Percentiles rank a stretch among this genome's conserved stretches.
Conservation (phyloP, 768 basidiomycete species). For the Leccinum broughii region DNA sequence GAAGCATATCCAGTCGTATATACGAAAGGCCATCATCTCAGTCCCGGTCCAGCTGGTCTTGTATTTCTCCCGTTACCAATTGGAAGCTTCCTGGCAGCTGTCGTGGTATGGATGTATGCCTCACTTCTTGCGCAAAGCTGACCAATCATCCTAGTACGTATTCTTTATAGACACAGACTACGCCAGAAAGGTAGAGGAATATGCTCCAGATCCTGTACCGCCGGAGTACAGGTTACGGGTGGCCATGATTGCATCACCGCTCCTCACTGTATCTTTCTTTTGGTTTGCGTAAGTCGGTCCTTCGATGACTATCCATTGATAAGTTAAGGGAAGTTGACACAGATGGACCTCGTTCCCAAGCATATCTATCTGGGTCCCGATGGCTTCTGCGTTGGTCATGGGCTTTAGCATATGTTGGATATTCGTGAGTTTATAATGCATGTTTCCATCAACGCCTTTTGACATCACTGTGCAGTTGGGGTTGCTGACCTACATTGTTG, state of each 20-base stretch:
- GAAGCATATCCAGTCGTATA: constrained; percentile 64
- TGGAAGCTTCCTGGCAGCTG: constrained; percentile 47
- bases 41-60: constrained; percentile 54
- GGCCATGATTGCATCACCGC: constrained; percentile 50
- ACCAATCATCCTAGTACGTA: constrained; percentile 38
- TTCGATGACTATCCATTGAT: background rate
- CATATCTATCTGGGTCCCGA: constrained; percentile 53
- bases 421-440: constrained; percentile 43
- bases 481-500: constrained; percentile 61
- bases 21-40: constrained; percentile 51
- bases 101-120: constrained; percentile 38
- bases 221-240: constrained; percentile 59
- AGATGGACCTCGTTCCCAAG: constrained; percentile 61
- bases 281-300: constrained; percentile 53
- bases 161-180: constrained; percentile 51
- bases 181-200: constrained; percentile 41
- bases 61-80: constrained; percentile 62
- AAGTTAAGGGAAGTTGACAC: background rate
- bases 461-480: constrained; percentile 39
- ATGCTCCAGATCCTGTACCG: constrained; percentile 52
- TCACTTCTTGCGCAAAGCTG: background rate
- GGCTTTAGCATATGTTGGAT: constrained; percentile 57
- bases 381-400: constrained; percentile 48
- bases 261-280: constrained; percentile 57
- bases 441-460: background rate